phyloP scores from a whole-genome alignment of 2,329 filamentous ascomycete genomes.

The Scedosporium boydii region DNA sequence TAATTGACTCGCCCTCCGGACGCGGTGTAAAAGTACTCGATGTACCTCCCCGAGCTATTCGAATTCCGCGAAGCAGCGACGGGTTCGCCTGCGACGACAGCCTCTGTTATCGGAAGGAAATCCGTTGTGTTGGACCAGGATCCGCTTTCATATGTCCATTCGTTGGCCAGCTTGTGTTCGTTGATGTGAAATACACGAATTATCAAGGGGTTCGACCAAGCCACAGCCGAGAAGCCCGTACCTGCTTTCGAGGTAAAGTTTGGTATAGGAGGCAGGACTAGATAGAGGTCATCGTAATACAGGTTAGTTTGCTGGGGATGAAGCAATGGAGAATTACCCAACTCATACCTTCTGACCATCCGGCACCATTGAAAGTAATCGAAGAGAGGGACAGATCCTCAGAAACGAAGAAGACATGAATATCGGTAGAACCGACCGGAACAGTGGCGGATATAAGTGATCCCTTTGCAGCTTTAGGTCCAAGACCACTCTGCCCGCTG shows the following conservation, averaged over 20 bases:
- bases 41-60: not conserved
- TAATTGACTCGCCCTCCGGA: not conserved
- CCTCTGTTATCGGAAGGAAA: not conserved
- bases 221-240: not conserved
- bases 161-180: not conserved
- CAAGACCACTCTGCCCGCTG: not conserved
- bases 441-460: not conserved
- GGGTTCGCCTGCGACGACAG: not conserved
- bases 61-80: not conserved
- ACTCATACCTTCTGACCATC: not conserved
- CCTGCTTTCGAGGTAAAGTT: not conserved
- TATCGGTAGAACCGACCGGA: not conserved
- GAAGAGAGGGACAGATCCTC: not conserved
- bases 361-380: not conserved
- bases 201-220: not conserved
- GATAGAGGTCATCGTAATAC: not conserved
- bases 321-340: not conserved
- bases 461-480: not conserved
- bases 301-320: not conserved
- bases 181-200: not conserved
- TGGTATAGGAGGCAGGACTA: not conserved
- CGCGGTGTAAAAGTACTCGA: not conserved
- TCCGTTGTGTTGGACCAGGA: not conserved
- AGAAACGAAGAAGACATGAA: not conserved
- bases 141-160: not conserved